phyloP scores from a whole-genome alignment of 371 early-diverging fungal genomes.

The Encephalitozoon romaleae region DNA sequence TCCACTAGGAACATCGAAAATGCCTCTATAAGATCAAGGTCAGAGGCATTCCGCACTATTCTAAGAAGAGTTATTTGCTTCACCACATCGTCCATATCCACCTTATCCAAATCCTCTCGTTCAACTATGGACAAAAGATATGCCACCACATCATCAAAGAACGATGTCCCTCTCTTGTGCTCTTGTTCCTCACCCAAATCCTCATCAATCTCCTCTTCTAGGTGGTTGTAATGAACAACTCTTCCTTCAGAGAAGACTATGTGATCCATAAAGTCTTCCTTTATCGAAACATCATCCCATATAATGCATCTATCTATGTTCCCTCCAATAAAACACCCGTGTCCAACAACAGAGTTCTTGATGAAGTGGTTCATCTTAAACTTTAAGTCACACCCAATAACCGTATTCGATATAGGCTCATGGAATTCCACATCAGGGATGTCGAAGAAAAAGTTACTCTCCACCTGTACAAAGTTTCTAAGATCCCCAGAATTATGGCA shows the following conservation, averaged over 20 bases:
- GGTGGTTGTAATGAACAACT: background rate
- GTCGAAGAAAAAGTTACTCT: slow-evolving; percentile 21
- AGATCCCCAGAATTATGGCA: background rate
- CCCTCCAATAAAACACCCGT: slow-evolving; percentile 29
- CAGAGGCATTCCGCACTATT: slow-evolving; percentile 50
- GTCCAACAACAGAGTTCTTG: slow-evolving; percentile 14
- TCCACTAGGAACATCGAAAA: slow-evolving; percentile 48
- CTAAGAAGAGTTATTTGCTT: slow-evolving; percentile 43
- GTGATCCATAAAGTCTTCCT: slow-evolving; percentile 14
- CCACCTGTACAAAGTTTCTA: background rate
- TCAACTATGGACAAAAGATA: slow-evolving; percentile 22
- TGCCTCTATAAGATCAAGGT: slow-evolving; percentile 43
- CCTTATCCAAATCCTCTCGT: background rate
- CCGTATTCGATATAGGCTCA: slow-evolving; percentile 9
- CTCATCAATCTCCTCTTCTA: slow-evolving; percentile 2
- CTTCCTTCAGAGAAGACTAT: slow-evolving; percentile 1
- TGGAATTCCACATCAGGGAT: background rate
- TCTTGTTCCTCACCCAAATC: background rate
- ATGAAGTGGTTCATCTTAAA: slow-evolving; percentile 3
- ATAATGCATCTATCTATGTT: slow-evolving; percentile 33
- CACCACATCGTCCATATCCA: slow-evolving; percentile 28
- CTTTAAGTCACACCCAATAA: slow-evolving; percentile 24
- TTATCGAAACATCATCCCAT: slow-evolving; percentile 32
- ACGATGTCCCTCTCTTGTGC: slow-evolving; percentile 12
- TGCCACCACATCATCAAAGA: slow-evolving; percentile 43